phyloP scores from a whole-genome alignment of 805 yeast genomes.

The Saccharomycopsis sp. region DNA sequence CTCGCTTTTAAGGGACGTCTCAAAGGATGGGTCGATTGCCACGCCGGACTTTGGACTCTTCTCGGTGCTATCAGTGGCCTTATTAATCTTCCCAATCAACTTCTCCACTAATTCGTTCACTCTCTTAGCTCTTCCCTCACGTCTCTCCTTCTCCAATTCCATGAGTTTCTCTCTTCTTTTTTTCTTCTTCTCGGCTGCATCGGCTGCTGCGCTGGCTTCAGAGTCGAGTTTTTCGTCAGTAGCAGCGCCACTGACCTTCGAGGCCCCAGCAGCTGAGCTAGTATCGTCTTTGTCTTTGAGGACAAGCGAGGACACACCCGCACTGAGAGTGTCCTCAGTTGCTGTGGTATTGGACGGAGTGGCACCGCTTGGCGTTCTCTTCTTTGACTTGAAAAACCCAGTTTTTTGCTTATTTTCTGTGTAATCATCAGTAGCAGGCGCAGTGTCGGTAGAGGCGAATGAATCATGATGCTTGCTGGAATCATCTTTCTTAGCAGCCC shows the following conservation, averaged over 20 bases:
- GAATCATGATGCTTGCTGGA: constrained; percentile 21
- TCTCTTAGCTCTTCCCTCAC: constrained; percentile 42
- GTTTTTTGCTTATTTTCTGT: neutral
- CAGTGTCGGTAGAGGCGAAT: neutral
- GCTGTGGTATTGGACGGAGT: constrained; percentile 9
- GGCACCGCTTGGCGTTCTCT: constrained; percentile 7
- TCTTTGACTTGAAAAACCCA: neutral
- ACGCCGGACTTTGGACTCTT: constrained; percentile 21
- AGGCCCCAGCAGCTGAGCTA: neutral
- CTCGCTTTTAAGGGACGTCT: constrained; percentile 48
- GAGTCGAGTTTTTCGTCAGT: constrained; percentile 12
- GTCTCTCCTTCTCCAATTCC: constrained; percentile 48
- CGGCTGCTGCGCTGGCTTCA: constrained; percentile 28
- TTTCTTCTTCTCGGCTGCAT: constrained; percentile 26
- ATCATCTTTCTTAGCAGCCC: constrained; percentile 25
- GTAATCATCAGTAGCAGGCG: neutral
- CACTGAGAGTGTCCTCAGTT: constrained; percentile 8
- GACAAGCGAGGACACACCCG: neutral
- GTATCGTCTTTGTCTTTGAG: neutral
- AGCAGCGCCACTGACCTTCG: neutral
- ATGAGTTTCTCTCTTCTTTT: constrained; percentile 43
- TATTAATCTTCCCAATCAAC: constrained; percentile 41
- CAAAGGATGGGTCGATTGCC: constrained; percentile 28
- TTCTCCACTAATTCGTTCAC: constrained; percentile 44
- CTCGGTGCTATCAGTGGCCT: constrained; percentile 39